Evolutionary conservation across 2,329 filamentous ascomycete species (phyloP).

Genomic region (Endoconidiophora polonica): DNA sequence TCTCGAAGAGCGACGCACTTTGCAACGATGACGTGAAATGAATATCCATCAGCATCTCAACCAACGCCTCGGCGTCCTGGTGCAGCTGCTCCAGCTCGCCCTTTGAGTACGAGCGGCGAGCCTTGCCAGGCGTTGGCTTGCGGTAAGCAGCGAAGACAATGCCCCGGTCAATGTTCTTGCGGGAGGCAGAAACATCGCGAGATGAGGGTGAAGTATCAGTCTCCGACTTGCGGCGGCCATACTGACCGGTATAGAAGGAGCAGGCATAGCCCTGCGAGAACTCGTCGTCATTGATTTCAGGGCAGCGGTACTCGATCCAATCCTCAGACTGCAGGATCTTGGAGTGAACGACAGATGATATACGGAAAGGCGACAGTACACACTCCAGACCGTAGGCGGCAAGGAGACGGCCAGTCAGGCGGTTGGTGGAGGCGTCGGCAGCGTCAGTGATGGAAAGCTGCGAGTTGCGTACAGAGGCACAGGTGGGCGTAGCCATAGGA

Average conservation of each 20-base stretch:
- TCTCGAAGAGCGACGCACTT: slow-evolving; percentile 15
- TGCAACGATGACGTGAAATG: slow-evolving; percentile 21
- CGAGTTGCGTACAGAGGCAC: neutral
- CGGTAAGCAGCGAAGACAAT: slow-evolving; percentile 41
- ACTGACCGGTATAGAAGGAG: slow-evolving; percentile 32
- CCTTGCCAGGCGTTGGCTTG: slow-evolving; percentile 25
- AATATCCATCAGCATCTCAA: slow-evolving; percentile 35
- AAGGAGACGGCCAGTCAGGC: slow-evolving; percentile 33
- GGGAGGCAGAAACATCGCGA: neutral
- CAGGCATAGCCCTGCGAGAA: slow-evolving; percentile 36
- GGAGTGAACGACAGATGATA: slow-evolving; percentile 32
- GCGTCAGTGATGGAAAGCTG: slow-evolving; percentile 8
- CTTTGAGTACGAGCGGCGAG: slow-evolving; percentile 19
- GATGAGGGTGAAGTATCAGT: slow-evolving; percentile 12
- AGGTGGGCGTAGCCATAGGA: slow-evolving; percentile 6
- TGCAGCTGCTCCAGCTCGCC: slow-evolving; percentile 30
- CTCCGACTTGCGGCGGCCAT: slow-evolving; percentile 16
- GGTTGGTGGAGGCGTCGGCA: slow-evolving; percentile 12
- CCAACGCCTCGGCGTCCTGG: slow-evolving; percentile 33
- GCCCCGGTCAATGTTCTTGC: slow-evolving; percentile 26
- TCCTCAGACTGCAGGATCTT: slow-evolving; percentile 31
- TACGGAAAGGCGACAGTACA: slow-evolving; percentile 34
- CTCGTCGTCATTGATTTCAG: slow-evolving; percentile 25
- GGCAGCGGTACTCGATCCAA: slow-evolving; percentile 37
- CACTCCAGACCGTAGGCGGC: slow-evolving; percentile 37